Conservation (phyloP, 1,284 basidiomycete species). For the Exobasidium cylindrosporum region DNA sequence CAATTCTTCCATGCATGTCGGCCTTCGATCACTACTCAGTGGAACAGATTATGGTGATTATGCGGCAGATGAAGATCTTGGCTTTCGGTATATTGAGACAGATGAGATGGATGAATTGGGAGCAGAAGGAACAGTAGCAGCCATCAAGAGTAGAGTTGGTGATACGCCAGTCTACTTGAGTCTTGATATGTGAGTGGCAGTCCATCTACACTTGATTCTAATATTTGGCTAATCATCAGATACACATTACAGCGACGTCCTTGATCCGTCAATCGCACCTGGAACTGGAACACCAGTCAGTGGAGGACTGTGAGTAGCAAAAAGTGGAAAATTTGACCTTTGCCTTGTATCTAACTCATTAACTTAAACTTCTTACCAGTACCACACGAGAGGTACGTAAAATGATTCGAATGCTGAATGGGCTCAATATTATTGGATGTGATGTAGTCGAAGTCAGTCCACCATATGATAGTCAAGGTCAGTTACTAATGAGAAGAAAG, state of each 20-base stretch:
- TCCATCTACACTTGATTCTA: too few relatives aligned
- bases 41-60: constrained; percentile 19
- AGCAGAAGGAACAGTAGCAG: constrained; percentile 56
- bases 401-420: constrained; percentile 71
- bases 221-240: too few relatives aligned
- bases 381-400: constrained; percentile 75
- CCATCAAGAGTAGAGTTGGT: constrained; percentile 63
- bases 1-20: constrained; percentile 61
- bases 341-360: too few relatives aligned
- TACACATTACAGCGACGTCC: too few relatives aligned
- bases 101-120: constrained; percentile 56
- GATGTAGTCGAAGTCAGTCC: constrained; percentile 76
- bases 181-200: constrained; percentile 58
- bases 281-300: constrained; percentile 78
- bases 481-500: constrained; percentile 69
- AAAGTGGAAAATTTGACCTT: too few relatives aligned
- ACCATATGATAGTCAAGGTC: constrained; percentile 71
- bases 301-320: constrained; percentile 76
- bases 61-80: constrained; percentile 55
- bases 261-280: constrained; percentile 71
- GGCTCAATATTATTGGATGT: constrained; percentile 67
- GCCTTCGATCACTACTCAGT: constrained; percentile 72
- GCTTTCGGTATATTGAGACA: constrained; percentile 57
- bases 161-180: constrained; percentile 69
- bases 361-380: too few relatives aligned